These are phyloP conservation scores for Aspergillus versicolor DNA, from an alignment of 2,329 filamentous ascomycete species.

Conservation along the genomic window DNA sequence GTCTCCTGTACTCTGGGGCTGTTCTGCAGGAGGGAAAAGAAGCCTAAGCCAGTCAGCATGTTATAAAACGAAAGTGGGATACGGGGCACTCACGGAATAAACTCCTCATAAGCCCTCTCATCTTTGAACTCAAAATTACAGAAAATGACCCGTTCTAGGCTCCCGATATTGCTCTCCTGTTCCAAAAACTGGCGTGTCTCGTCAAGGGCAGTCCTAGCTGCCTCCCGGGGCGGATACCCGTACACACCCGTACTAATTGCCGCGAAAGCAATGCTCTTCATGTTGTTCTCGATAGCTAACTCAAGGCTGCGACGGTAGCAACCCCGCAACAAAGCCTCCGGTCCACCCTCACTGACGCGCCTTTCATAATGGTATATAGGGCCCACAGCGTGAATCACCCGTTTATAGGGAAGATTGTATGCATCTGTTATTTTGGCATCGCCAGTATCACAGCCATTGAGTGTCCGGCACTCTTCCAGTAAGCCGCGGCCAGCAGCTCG, in stretches of 20 bases:
- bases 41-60: constrained; percentile 32
- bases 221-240: constrained; percentile 74
- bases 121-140: constrained; percentile 82
- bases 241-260: constrained; percentile 87
- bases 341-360: constrained; percentile 31
- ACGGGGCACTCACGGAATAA: constrained; percentile 66
- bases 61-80: background rate
- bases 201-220: constrained; percentile 69
- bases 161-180: constrained; percentile 37
- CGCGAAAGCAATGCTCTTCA: constrained; percentile 76
- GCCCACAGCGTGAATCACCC: constrained; percentile 88
- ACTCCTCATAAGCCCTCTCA: constrained; percentile 66
- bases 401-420: constrained; percentile 71
- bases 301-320: constrained; percentile 73
- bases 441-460: constrained; percentile 75
- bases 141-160: constrained; percentile 74
- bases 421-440: constrained; percentile 78
- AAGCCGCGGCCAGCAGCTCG: constrained; percentile 71
- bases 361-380: constrained; percentile 64
- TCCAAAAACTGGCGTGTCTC: constrained; percentile 59
- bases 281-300: constrained; percentile 66
- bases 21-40: constrained; percentile 50
- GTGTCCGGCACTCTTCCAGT: constrained; percentile 65
- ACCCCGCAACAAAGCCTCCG: constrained; percentile 49
- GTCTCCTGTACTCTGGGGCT: constrained; percentile 18